Base-by-base conservation (phyloP, 805 yeast species). In the Nakazawaea sp. region DNA sequence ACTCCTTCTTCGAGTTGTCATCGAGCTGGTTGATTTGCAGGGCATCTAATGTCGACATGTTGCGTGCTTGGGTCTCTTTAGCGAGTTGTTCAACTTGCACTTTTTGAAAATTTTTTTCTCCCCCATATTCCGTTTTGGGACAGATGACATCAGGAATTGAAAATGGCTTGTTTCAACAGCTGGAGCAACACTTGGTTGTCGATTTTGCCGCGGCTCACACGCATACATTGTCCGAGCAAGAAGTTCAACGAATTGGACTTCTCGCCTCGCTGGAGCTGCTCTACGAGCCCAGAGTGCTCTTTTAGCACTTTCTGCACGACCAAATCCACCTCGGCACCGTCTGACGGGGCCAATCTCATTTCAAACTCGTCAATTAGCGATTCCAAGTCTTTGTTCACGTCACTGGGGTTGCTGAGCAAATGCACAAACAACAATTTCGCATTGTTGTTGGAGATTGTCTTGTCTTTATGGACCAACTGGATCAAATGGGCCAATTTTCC, bases 201-300 rank as follows among this genome's bases (percentile, higher is more conserved):
- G 19, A 71, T 62, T 42, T 62, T 70, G 3, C 97, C 97, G 46
- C 78, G 82, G 2, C 86, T 73, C 38, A 68, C 62, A 49, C 77
- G 75, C 95, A 92, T 86, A 15, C 87, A 94, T 51, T 74, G 75
- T 1, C 97, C 97, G 3, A 92, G 70, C 39, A 92, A 62, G 49
- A 66, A 85, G 49, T 87, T 84, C n/a, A 90, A 49, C 10, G 88
- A 75, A 25, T 72, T 73, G 29, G 61, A 58, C 45, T 73, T 75
- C 38, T 78, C 78, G 2, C 88, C 89, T 0, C 59, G 48, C 17
- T 53, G 53, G 19, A 87, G 68, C 35, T 72, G 73, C 15, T 63
- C 58, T 3, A 83, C 84, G 13, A 81, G 72, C 13, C 72, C 73
- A 0, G 64, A 65, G 46, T 81, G 59, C 11, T 59, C 58, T 0